Evolutionary conservation across 2,329 filamentous ascomycete species (phyloP).

Genomic region (Cladosporium cucumerinum): DNA sequence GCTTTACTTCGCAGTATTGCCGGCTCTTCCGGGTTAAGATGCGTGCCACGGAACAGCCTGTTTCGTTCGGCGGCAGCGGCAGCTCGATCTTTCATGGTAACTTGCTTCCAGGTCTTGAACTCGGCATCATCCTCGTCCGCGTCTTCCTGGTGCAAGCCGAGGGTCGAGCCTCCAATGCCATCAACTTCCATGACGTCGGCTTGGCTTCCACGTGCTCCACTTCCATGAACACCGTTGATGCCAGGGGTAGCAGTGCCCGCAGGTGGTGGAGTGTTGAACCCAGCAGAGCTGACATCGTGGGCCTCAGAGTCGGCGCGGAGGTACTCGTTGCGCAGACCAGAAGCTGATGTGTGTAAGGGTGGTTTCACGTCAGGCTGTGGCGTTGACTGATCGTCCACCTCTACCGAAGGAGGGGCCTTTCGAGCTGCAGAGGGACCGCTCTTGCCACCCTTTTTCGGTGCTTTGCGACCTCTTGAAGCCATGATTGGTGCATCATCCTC

Average conservation of each 20-base stretch:
- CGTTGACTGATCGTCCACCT: constrained; percentile 66
- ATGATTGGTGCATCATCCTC: constrained; percentile 77
- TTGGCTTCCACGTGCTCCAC: constrained; percentile 62
- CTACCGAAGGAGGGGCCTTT: constrained; percentile 49
- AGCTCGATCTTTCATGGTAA: constrained; percentile 93
- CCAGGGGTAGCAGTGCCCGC: constrained; percentile 71
- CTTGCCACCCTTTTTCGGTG: constrained; percentile 74
- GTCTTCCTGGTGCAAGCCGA: constrained; percentile 68
- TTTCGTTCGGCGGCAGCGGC: constrained; percentile 80
- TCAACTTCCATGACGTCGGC: constrained; percentile 86
- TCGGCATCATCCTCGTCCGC: constrained; percentile 82
- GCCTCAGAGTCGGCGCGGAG: constrained; percentile 69
- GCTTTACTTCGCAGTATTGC: constrained; percentile 80
- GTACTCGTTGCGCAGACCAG: constrained; percentile 51
- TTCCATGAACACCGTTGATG: constrained; percentile 64
- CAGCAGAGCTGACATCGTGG: constrained; percentile 72
- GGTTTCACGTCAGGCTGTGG: constrained; percentile 74
- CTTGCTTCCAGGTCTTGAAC: constrained; percentile 98
- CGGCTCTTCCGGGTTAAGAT: constrained; percentile 80
- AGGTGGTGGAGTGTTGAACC: constrained; percentile 74
- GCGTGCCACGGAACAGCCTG: constrained; percentile 79
- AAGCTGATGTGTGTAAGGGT: constrained; percentile 47
- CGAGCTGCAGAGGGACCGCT: constrained; percentile 39
- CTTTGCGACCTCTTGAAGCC: constrained; percentile 89
- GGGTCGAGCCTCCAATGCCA: constrained; percentile 61